Conservation (phyloP, 306 rosid species). For the Vigna reflexopilosa region DNA sequence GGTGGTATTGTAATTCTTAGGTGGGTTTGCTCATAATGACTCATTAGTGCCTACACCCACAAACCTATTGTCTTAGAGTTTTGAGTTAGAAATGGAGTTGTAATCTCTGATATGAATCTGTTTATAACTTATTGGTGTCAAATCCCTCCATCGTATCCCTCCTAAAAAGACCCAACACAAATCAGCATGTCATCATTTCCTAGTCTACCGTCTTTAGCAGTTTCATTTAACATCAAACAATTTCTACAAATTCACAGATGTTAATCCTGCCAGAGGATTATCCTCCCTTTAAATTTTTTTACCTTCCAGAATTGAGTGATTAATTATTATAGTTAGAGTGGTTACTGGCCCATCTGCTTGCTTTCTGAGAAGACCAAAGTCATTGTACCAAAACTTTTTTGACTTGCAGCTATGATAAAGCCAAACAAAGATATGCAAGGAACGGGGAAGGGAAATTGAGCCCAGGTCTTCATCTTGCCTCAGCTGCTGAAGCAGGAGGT, state of each 20-base stretch:
- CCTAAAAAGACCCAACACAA: background rate
- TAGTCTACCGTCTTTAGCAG: constrained; percentile 17
- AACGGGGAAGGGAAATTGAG: constrained; percentile 69
- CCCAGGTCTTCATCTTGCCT: constrained; percentile 88
- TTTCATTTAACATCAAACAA: constrained; percentile 18
- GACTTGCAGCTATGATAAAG: constrained; percentile 79
- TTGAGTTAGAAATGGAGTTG: no score
- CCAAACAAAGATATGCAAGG: constrained; percentile 81
- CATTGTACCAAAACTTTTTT: constrained; percentile 13
- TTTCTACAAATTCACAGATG: background rate
- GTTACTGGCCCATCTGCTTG: constrained; percentile 21
- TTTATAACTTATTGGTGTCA: no score
- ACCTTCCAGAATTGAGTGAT: constrained; percentile 32
- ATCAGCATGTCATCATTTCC: constrained; percentile 22
- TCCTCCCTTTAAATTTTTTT: background rate
- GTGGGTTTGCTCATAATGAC: no score
- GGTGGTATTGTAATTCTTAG: no score
- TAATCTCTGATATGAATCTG: no score
- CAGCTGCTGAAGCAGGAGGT: constrained; percentile 98
- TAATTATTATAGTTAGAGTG: constrained; percentile 6
- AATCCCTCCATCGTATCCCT: no score
- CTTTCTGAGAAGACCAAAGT: constrained; percentile 26
- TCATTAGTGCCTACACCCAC: no score
- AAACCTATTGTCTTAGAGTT: no score
- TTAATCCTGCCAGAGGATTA: constrained; percentile 34